Conservation (phyloP, 129 eudicot species). For the Scalesia atractyloides region DNA sequence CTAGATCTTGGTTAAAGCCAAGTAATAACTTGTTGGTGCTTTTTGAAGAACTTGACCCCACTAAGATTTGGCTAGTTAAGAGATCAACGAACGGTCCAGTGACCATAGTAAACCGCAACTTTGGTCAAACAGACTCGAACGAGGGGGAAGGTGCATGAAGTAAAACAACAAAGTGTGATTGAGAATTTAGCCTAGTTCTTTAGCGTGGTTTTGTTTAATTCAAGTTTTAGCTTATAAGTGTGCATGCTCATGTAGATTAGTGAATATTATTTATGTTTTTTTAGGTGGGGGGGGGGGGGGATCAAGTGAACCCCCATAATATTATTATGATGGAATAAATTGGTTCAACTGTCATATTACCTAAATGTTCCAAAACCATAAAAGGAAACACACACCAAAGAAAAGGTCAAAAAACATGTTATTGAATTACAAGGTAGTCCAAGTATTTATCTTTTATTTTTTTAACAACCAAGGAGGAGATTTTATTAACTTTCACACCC, state of each 20-base stretch:
- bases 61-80: slow-evolving; percentile 68
- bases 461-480: too few relatives aligned
- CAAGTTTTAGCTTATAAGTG: background rate
- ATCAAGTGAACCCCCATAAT: too few relatives aligned
- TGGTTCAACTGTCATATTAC: slow-evolving; percentile 1
- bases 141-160: slow-evolving; percentile 13
- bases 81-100: slow-evolving; percentile 51
- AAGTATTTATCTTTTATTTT: background rate
- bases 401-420: background rate
- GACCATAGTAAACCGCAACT: slow-evolving; percentile 11
- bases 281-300: background rate
- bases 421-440: background rate
- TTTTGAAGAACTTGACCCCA: slow-evolving; percentile 90
- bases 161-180: slow-evolving; percentile 6
- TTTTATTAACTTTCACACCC: too few relatives aligned
- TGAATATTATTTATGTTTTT: background rate
- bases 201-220: slow-evolving; percentile 13
- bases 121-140: slow-evolving; percentile 18
- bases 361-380: background rate
- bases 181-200: slow-evolving; percentile 26
- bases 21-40: slow-evolving; percentile 72
- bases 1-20: slow-evolving; percentile 91
- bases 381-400: too few relatives aligned
- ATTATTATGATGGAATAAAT: slow-evolving; percentile 2
- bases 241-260: background rate